Percentiles rank a stretch among this genome's conserved stretches.
These are phyloP conservation scores for Geranomyces variabilis DNA, from an alignment of 192 early-diverging fungal species.

Conservation along the genomic window DNA sequence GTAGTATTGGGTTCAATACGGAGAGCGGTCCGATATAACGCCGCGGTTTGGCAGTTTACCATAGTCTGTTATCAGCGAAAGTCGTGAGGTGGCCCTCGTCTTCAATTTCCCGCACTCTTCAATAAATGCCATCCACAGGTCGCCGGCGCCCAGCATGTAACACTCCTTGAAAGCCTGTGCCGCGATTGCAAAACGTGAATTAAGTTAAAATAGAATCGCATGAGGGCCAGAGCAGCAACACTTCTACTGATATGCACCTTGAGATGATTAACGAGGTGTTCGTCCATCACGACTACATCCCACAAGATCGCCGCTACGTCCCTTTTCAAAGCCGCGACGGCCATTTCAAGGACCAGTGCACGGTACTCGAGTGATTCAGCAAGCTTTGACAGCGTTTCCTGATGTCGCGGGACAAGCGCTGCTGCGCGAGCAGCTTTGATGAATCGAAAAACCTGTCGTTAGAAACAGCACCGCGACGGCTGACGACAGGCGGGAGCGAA, in stretches of 20 bases:
- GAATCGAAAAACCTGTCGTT: no score
- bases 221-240: background rate
- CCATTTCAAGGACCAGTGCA: slow-evolving; percentile 43
- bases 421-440: background rate
- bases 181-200: background rate
- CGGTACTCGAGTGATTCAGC: slow-evolving; percentile 39
- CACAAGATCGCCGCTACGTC: slow-evolving; percentile 65
- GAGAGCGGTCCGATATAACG: no score
- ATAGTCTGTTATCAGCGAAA: slow-evolving; percentile 30
- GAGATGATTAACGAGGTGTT: slow-evolving; percentile 60
- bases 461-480: background rate
- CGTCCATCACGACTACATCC: slow-evolving; percentile 66
- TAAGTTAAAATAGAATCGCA: slow-evolving; percentile 6
- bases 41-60: slow-evolving; percentile 28
- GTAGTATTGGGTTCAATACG: no score
- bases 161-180: slow-evolving; percentile 59
- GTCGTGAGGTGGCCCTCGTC: slow-evolving; percentile 27
- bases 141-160: slow-evolving; percentile 66
- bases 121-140: slow-evolving; percentile 61
- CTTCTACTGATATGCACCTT: slow-evolving; percentile 23
- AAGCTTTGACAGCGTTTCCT: slow-evolving; percentile 24
- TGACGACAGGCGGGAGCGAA: background rate
- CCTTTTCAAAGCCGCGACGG: slow-evolving; percentile 53
- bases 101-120: slow-evolving; percentile 53
- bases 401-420: slow-evolving; percentile 2